Base-by-base conservation (phyloP, 2,329 filamentous ascomycete species). In the Phialemonium atrogriseum region DNA sequence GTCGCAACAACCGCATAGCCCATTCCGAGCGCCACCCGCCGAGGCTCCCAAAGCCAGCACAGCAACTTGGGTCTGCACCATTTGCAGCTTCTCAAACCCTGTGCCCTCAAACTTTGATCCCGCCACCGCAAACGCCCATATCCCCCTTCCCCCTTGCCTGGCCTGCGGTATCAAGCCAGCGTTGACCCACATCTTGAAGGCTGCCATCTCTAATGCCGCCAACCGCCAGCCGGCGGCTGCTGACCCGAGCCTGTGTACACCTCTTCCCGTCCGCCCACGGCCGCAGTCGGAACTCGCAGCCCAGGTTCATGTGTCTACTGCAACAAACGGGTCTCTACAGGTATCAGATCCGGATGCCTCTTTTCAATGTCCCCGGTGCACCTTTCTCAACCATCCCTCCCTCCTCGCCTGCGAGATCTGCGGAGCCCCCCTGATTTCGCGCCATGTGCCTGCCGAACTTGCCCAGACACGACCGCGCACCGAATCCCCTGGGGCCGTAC, bases 51-150 rank as follows among this genome's bases (percentile, higher is more conserved):
- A 69, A 10, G 54, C 64, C 10, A 70, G 67, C 42, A 73, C 68
- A 37, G 85, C 84, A 5, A 95, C 87, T 4, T 96, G 89, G 89
- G 80, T 96, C 13, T 96, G 89, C 60, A 82, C 84, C 2, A 96
- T 96, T 48, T 96, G 89, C 66, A 89, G 84, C 44, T 93, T 94
- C 51, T 89, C 88, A 8, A 96, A 96, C 49, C 81, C 85, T 0
- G 78, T 95, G 2, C 88, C 91, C 1, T 84, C 84, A 22, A 95
- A 94, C 54, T 96, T 96, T 53, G 89, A 96, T 48, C 84, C 87
- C 0, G 70, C 79, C 1, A 79, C 81, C 3, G 86, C 86, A 7
- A 91, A 76, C 39, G 74, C 79, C 13, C 77, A 86, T 40, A 94
- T 84, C 5, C 80, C 80, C 7, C 61, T 94, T 14, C 83, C 88